Percentiles rank a stretch among this genome's conserved stretches.
These are phyloP conservation scores for Nigrospora sphaerica DNA, from an alignment of 2,329 filamentous ascomycete genomes.

Conservation along the genomic window DNA sequence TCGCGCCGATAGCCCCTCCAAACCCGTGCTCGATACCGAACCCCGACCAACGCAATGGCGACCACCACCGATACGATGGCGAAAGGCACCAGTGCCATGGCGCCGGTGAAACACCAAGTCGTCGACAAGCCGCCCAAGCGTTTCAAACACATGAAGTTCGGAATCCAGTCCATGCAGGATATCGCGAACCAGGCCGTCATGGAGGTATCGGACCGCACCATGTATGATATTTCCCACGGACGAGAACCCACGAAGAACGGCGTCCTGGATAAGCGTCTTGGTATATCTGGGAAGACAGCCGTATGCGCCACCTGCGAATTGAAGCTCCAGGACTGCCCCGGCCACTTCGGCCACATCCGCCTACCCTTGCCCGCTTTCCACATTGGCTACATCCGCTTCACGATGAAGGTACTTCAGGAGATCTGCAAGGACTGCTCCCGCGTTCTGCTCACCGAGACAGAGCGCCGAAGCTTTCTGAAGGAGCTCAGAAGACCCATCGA, in stretches of 20 bases:
- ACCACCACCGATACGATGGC: conserved; percentile 13
- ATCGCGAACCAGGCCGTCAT: conserved; percentile 93
- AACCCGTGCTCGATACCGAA: background rate
- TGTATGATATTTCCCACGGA: conserved; percentile 83
- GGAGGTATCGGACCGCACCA: conserved; percentile 86
- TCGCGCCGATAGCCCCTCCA: too few species aligned
- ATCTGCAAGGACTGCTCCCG: conserved; percentile 94
- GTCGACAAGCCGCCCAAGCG: conserved; percentile 83
- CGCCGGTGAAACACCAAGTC: conserved; percentile 73
- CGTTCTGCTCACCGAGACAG: conserved; percentile 74
- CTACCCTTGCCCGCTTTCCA: conserved; percentile 90
- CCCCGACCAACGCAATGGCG: conserved; percentile 12
- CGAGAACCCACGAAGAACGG: conserved; percentile 74
- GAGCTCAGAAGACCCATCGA: conserved; percentile 80
- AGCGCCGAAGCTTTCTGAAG: conserved; percentile 70
- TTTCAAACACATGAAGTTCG: conserved; percentile 90
- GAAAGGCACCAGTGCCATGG: conserved; percentile 14
- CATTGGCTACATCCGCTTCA: conserved; percentile 90
- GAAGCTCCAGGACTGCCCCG: conserved; percentile 76
- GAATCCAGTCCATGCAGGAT: conserved; percentile 89
- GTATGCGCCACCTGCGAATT: conserved; percentile 79
- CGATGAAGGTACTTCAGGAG: conserved; percentile 84
- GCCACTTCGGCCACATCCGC: conserved; percentile 91
- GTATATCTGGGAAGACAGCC: conserved; percentile 73
- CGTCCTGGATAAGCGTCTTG: conserved; percentile 76